phyloP scores from a whole-genome alignment of 1,284 basidiomycete species.

The Moesziomyces sp. region DNA sequence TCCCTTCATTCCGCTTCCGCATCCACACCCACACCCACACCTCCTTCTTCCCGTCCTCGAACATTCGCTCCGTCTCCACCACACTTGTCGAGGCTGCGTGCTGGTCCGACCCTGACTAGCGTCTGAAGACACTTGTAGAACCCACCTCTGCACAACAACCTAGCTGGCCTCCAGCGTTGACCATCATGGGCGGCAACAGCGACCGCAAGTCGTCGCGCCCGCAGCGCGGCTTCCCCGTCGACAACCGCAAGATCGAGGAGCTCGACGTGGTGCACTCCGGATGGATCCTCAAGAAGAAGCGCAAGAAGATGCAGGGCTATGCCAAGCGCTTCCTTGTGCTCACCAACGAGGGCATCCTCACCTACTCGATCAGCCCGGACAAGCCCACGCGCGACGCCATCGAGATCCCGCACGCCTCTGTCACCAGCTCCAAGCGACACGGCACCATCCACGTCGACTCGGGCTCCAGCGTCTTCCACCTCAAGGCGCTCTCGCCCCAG shows the following conservation, averaged over 20 bases:
- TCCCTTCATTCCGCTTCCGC: no score
- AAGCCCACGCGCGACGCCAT: constrained; percentile 62
- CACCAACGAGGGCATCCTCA: constrained; percentile 60
- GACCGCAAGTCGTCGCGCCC: constrained; percentile 18
- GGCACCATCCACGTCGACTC: constrained; percentile 67
- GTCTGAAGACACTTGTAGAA: no score
- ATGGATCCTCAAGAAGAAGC: constrained; percentile 68
- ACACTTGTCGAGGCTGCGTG: no score
- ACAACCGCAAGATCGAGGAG: constrained; percentile 42
- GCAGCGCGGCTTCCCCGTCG: constrained; percentile 31
- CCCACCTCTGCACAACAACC: no score
- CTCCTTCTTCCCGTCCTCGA: not conserved
- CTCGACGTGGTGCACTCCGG: constrained; percentile 59
- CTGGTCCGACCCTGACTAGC: no score
- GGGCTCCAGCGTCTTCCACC: constrained; percentile 63
- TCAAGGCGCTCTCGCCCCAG: constrained; percentile 60
- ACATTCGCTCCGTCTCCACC: not conserved
- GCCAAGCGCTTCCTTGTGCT: constrained; percentile 66
- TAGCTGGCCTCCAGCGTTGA: not conserved
- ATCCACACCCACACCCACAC: no score
- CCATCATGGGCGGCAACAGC: constrained; percentile 30
- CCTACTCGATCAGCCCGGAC: constrained; percentile 60
- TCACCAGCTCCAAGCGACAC: constrained; percentile 62
- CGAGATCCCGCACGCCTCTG: constrained; percentile 65
- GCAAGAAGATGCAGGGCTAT: constrained; percentile 68